Evolutionary conservation across 1,139 yeast genomes (phyloP), one percentile per base, ranked within the genome.

Genomic region (Yamadazyma jaroonii): DNA sequence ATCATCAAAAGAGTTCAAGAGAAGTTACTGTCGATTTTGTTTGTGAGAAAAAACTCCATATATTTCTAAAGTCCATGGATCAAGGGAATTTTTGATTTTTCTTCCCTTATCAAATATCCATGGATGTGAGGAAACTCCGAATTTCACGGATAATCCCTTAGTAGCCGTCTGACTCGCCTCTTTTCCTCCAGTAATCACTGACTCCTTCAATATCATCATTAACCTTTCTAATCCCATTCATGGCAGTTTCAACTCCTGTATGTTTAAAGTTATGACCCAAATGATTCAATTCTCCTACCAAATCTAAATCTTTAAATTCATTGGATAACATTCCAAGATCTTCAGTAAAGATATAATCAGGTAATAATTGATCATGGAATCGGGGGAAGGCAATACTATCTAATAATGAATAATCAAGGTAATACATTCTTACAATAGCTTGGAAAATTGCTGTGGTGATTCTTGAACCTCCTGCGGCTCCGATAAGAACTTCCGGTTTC

Each of bases 401-500:
- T 15, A 86, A 62, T n/a, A 89, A 53, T 2, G 81, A 67, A 58
- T 77, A 55, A 3, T 73, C 59, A 51, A 79, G 74, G 55, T 77
- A 77, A 46, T 81, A 79, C 4, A 69, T 62, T 40, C 96, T 66
- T 2, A 85, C 70, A 23, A 92, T 75, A 0, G 92, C 90, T 54
- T 89, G 94, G 40, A 90, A 72, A 3, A 90, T 77, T 0, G 95
- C 78, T 0, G 96, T 87, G n/a, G 85, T 72, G 37, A 92, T 92
- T 42, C 95, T 69, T 11, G 95, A 84, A 0, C 97, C 97, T 7
- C 98, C 97, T 1, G 97, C 94, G 0, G 96, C 95, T 1, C 97
- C 97, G 44, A 90, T 74, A 3, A 84, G 75, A 32, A 87, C 56
- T 49, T 84, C 88, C 0, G 86, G 79, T 11, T 37, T 41, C 49